Evolutionary conservation across 352 stramenopile genomes (phyloP), one percentile per base, ranked within the genome.

Genomic region (Albugo laibachii): DNA sequence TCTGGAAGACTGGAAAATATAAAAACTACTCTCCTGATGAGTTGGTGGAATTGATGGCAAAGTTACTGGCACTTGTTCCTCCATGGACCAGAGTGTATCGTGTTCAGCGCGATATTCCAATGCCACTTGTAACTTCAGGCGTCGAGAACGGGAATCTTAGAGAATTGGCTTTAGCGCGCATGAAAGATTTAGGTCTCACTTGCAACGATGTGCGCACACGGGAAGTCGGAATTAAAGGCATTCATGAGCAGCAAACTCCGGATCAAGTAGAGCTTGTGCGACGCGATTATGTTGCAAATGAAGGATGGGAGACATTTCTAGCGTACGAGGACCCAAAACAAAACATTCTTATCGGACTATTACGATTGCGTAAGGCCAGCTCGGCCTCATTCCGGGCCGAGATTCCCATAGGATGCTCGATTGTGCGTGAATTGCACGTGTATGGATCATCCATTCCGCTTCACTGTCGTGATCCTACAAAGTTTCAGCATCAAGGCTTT

Each of bases 401-500:
- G 56, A 75, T 85, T 44, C 53, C 61, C 2, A 61, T 66, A 2
- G 66, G 70, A 1, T 69, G 61, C 24, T 84, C 67, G 0, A 77
- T 95, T 41, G 80, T 94, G 35, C 64, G 82, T 4, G 82, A 94
- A 65, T 69, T 98, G 31, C 93, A 98, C 50, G 93, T 98, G 6
- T 98, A 98, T 59, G 93, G 93, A n/a, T 95, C 83, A 11, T 94
- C 93, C 19, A 89, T 98, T 21, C 86, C 91, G 16, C 71, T 98
- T 6, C 86, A 93, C 36, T 78, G 73, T n/a, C 66, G 91, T 41
- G 89, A 97, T 56, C 87, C 91, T 38, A 96, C 85, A 20, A 91
- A 95, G 48, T 98, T 98, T 65, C 93, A 98, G 62, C 93, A 98
- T 69, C 92, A 84, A 46, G 94, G 92, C 40, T 97, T 96, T 56